These are phyloP conservation scores for Yamadazyma sp. DNA, from an alignment of 805 yeast genomes.

Conservation along the genomic window DNA sequence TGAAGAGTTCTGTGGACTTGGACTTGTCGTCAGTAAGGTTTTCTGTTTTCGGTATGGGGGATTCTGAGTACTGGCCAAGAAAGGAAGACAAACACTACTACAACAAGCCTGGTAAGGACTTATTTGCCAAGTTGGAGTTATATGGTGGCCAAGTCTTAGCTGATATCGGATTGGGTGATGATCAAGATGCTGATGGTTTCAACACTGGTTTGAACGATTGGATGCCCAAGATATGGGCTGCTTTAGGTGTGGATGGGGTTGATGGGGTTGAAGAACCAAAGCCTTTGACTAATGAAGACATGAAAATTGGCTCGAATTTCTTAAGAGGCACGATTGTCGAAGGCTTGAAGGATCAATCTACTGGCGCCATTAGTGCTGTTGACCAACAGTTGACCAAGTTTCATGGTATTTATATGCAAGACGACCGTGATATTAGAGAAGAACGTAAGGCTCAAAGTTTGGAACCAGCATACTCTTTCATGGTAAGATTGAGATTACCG, in stretches of 20 bases:
- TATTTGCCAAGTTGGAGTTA: constrained; percentile 59
- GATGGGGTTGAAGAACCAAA: constrained; percentile 89
- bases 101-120: constrained; percentile 84
- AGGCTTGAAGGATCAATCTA: constrained; percentile 74
- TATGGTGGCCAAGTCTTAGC: constrained; percentile 74
- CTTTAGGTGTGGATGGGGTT: constrained; percentile 80
- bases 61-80: constrained; percentile 93
- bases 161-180: constrained; percentile 89
- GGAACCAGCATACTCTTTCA: constrained; percentile 95
- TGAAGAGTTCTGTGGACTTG: constrained; percentile 59
- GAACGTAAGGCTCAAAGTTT: constrained; percentile 87
- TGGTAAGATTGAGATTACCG: constrained; percentile 94
- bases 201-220: constrained; percentile 87
- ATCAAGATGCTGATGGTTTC: constrained; percentile 95
- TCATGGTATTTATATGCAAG: constrained; percentile 98
- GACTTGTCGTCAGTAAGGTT: constrained; percentile 60
- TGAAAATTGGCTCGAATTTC: constrained; percentile 82
- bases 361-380: constrained; percentile 87
- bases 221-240: constrained; percentile 84
- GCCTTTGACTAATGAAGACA: constrained; percentile 89
- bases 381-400: constrained; percentile 95
- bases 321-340: constrained; percentile 92
- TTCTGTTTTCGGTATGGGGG: constrained; percentile 78
- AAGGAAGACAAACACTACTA: constrained; percentile 92
- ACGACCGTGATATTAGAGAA: constrained; percentile 94